Evolutionary conservation across 1,139 yeast species (phyloP).

Genomic region (Scheffersomyces cryptocercus): DNA sequence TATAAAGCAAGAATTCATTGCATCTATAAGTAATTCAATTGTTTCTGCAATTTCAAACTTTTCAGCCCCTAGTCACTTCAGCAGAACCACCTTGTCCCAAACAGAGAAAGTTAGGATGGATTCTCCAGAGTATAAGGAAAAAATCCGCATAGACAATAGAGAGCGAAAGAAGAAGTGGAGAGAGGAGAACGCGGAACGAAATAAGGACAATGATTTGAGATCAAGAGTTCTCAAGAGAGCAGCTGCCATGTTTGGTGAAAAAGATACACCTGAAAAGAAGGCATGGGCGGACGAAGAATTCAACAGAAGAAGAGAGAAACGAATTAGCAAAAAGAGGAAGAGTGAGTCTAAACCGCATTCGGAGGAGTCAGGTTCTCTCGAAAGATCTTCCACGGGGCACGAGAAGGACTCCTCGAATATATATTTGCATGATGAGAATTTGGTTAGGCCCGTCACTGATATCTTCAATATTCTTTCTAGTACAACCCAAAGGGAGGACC

Average conservation of each 20-base stretch:
- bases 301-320: conserved; percentile 59
- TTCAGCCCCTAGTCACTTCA: conserved; percentile 18
- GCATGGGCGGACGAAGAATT: conserved; percentile 81
- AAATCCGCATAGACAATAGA: conserved; percentile 68
- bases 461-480: conserved; percentile 39
- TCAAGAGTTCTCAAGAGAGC: conserved; percentile 79
- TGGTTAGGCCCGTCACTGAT: conserved; percentile 33
- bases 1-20: conserved; percentile 21
- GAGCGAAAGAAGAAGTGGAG: conserved; percentile 93
- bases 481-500: conserved; percentile 34
- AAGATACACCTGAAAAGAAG: conserved; percentile 52
- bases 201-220: conserved; percentile 84
- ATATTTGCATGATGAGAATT: conserved; percentile 19
- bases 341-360: conserved; percentile 4
- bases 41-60: conserved; percentile 31
- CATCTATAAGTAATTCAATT: conserved; percentile 31
- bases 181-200: conserved; percentile 75
- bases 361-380: background rate
- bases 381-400: conserved; percentile 1
- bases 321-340: conserved; percentile 40
- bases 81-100: conserved; percentile 13
- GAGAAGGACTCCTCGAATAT: conserved; percentile 6
- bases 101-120: conserved; percentile 31
- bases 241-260: conserved; percentile 60
- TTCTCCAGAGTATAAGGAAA: conserved; percentile 51